These are phyloP conservation scores for Sarocladium kiliense DNA, from an alignment of 2,329 filamentous ascomycete species.

Conservation along the genomic window DNA sequence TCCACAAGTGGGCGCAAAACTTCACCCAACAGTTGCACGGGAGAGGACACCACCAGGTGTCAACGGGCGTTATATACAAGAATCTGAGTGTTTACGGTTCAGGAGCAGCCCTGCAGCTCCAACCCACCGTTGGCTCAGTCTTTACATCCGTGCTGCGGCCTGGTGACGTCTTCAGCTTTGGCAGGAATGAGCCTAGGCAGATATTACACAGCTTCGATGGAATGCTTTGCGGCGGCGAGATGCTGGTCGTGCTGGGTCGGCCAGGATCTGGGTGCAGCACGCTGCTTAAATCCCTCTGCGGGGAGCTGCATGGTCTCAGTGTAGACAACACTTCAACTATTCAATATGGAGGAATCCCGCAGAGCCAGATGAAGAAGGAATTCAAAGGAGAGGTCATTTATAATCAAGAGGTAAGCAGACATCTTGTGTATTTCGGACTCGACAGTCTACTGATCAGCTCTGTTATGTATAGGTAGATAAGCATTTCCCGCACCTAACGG, in stretches of 20 bases:
- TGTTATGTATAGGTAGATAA: slow-evolving; percentile 51
- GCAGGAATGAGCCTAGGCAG: slow-evolving; percentile 43
- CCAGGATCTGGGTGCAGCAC: slow-evolving; percentile 62
- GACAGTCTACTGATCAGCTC: not conserved
- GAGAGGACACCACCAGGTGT: too few relatives aligned
- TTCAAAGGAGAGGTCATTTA: slow-evolving; percentile 66
- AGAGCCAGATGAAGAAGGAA: slow-evolving; percentile 48
- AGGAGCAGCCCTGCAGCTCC: slow-evolving; percentile 61
- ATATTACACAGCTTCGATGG: slow-evolving; percentile 63
- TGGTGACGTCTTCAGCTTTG: slow-evolving; percentile 47
- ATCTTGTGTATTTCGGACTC: fast-evolving
- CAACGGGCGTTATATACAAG: slow-evolving; percentile 59
- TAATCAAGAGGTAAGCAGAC: slow-evolving; percentile 57
- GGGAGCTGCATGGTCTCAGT: slow-evolving; percentile 53
- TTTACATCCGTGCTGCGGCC: slow-evolving; percentile 53
- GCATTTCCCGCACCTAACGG: slow-evolving; percentile 73
- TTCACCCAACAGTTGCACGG: too few relatives aligned
- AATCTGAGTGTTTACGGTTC: slow-evolving; percentile 63
- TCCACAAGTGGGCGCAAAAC: too few relatives aligned
- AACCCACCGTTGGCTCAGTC: slow-evolving; percentile 59
- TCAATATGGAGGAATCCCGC: slow-evolving; percentile 58
- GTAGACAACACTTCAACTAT: slow-evolving; percentile 45
- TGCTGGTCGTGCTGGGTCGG: slow-evolving; percentile 63
- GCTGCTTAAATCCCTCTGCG: slow-evolving; percentile 55
- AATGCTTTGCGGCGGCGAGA: slow-evolving; percentile 57